A percentile compares a stretch with the other conserved stretches of the same genome.
These are phyloP conservation scores for Auricularia cornea DNA, from an alignment of 768 basidiomycete genomes.

Conservation along the genomic window DNA sequence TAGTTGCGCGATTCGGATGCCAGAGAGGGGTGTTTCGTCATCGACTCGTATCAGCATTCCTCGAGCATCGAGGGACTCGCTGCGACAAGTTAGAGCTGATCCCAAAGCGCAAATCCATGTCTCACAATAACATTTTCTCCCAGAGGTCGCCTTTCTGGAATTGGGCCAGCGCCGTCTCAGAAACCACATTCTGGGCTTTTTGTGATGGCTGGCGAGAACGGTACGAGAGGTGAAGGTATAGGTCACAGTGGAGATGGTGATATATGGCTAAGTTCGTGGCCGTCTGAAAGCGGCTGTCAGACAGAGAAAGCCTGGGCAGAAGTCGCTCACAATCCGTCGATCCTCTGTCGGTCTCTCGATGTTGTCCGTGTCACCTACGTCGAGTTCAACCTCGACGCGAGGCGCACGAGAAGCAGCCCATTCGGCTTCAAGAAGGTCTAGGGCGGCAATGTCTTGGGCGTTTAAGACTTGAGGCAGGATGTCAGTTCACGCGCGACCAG, in stretches of 20 bases:
- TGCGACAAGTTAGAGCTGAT: neutral
- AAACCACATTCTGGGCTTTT: conserved; percentile 9
- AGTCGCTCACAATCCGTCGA: neutral
- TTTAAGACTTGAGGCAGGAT: neutral
- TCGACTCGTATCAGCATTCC: conserved; percentile 35
- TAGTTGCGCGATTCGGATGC: conserved; percentile 29
- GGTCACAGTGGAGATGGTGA: conserved; percentile 40
- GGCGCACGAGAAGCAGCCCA: neutral
- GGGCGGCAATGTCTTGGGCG: neutral
- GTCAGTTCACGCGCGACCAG: neutral
- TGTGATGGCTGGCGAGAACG: conserved; percentile 13
- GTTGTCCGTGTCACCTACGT: neutral
- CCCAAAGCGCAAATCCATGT: neutral
- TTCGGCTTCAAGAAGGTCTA: neutral
- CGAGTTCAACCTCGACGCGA: neutral
- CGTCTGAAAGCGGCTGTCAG: conserved; percentile 9
- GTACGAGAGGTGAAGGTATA: conserved; percentile 39
- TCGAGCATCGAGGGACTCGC: conserved; percentile 32
- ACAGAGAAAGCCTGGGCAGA: neutral
- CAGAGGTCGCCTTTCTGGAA: conserved; percentile 38
- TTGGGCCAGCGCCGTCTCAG: conserved; percentile 29
- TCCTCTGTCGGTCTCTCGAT: too few species aligned
- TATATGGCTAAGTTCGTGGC: conserved; percentile 40
- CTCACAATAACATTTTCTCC: conserved; percentile 31
- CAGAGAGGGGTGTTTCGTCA: conserved; percentile 24